These are phyloP conservation scores for Paradendryphiella salina DNA, from an alignment of 2,329 filamentous ascomycete species.

Conservation along the genomic window DNA sequence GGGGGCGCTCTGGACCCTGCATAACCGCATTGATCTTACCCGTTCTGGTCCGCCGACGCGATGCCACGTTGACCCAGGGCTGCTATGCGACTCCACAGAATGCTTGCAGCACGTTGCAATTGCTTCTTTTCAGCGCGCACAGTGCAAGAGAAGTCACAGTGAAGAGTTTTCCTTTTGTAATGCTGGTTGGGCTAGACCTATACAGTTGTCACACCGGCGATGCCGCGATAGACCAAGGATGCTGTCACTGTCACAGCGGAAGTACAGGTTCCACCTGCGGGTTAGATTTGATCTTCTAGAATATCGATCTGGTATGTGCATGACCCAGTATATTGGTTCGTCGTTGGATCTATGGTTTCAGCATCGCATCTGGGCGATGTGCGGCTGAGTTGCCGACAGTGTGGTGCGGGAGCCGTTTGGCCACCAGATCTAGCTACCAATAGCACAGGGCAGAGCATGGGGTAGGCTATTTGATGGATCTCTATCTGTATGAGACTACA, in stretches of 20 bases:
- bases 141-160: constrained; percentile 4
- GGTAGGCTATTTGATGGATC: constrained; percentile 10
- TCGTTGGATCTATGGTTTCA: constrained; percentile 17
- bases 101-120: constrained; percentile 16
- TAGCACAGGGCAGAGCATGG: constrained; percentile 13
- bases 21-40: constrained; percentile 11
- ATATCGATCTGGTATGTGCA: neutral
- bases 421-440: constrained; percentile 23
- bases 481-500: constrained; percentile 5
- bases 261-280: constrained; percentile 11
- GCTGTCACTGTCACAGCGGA: constrained; percentile 5
- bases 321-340: constrained; percentile 12
- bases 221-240: constrained; percentile 2
- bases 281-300: constrained; percentile 1
- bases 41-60: constrained; percentile 14
- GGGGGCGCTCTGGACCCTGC: constrained; percentile 17
- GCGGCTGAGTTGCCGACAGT: constrained; percentile 7
- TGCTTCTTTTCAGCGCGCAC: constrained; percentile 9
- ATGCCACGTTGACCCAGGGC: constrained; percentile 17
- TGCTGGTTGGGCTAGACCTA: constrained; percentile 1
- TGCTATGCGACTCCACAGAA: constrained; percentile 7
- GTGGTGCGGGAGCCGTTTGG: constrained; percentile 19
- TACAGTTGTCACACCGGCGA: constrained; percentile 3
- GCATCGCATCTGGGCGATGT: constrained; percentile 5
- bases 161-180: constrained; percentile 19